Base-by-base conservation (phyloP, 768 basidiomycete genomes). In the Boletus insuetus region DNA sequence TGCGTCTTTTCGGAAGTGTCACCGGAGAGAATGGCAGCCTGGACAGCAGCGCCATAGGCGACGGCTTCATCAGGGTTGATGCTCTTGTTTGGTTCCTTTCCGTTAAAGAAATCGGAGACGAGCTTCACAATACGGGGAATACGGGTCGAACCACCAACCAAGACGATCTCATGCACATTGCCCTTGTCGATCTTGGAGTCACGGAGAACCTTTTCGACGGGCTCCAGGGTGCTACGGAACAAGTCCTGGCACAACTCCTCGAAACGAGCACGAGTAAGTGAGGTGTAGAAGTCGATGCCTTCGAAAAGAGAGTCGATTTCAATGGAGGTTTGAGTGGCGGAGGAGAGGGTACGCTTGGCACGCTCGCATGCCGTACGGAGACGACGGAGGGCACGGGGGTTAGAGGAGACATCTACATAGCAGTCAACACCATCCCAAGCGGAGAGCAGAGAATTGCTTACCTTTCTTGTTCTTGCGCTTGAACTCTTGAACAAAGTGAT, bases 61-160 rank as follows among this genome's bases (percentile, higher is more conserved):
- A 98, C 94, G 53, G 96, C 95, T 78, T 98, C 96, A 62, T 98
- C 96, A 49, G 96, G 96, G 86, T 98, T 98, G 82, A 98, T 98
- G 78, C 89, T 89, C 84, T 95, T 97, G 83, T 94, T 94, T 67
- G 93, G 95, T 79, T 97, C 94, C 81, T 95, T 94, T 72, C 95
- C 95, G 73, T 91, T 92, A 82, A 98, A 98, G 85, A 91, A 97
- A 75, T 98, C 95, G 62, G 92, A 95, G 54, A 98, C 92, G 70
- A 98, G 91, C 77, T 97, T 95, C 72, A 93, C 87, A 67, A 98
- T 89, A 74, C 92, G 91, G 62, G 96, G 96, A 62, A 98, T 98
- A 85, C 94, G 94, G 53, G 96, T 98, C 46, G 96, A 98, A 58
- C 96, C 96, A 73, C 96, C 95, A 64, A 97, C 96, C 64, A 98